phyloP scores from a whole-genome alignment of 805 yeast genomes.

The Kazachstania psychrophila region DNA sequence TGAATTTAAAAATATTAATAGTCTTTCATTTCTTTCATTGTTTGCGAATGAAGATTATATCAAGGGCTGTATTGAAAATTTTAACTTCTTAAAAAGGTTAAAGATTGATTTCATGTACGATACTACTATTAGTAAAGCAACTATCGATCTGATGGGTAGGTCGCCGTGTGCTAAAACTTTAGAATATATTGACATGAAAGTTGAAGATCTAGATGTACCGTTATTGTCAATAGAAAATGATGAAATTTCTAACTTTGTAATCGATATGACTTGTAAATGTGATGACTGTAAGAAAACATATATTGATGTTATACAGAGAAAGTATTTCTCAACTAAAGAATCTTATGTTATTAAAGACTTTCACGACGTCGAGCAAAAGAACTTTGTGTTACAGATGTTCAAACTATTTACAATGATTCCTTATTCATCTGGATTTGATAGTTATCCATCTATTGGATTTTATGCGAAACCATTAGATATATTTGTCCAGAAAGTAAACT shows the following conservation, averaged over 20 bases:
- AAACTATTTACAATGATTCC: conserved; percentile 29
- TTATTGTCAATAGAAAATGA: conserved; percentile 17
- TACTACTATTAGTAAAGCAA: conserved; percentile 12
- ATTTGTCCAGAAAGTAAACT: conserved; percentile 23
- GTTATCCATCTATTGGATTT: conserved; percentile 31
- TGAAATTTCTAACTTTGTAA: conserved; percentile 13
- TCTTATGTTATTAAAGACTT: conserved; percentile 17
- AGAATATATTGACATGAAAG: conserved; percentile 29
- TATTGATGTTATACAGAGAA: conserved; percentile 20
- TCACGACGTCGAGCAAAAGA: conserved; percentile 20
- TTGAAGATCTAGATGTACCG: conserved; percentile 18
- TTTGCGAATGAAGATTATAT: conserved; percentile 18
- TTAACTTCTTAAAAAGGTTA: conserved; percentile 22
- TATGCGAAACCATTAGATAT: conserved; percentile 24
- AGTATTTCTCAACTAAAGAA: conserved; percentile 24
- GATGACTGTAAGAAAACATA: conserved; percentile 21
- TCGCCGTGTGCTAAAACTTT: conserved; percentile 21
- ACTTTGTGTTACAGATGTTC: conserved; percentile 26
- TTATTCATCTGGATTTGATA: conserved; percentile 30
- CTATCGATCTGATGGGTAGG: conserved; percentile 18
- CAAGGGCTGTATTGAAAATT: conserved; percentile 19
- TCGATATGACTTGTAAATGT: conserved; percentile 21
- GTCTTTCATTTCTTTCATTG: conserved; percentile 29
- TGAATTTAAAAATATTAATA: conserved; percentile 25
- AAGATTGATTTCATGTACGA: conserved; percentile 31